Evolutionary conservation across 2,329 filamentous ascomycete genomes (phyloP).

Genomic region (Fusarium fujikuroi): DNA sequence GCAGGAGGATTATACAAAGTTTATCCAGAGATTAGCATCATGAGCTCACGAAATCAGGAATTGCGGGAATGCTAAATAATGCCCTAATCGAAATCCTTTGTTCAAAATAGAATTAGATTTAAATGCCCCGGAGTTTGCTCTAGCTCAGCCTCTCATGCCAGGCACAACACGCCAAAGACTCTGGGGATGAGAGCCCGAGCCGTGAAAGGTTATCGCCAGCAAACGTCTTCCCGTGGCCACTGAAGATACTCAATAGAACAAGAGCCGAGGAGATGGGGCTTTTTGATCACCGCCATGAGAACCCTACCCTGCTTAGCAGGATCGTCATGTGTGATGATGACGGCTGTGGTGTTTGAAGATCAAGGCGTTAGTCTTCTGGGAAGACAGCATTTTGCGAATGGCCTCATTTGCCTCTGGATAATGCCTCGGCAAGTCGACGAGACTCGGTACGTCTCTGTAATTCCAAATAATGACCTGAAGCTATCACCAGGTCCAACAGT

Average conservation of each 20-base stretch:
- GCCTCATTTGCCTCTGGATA: not conserved
- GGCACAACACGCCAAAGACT: not conserved
- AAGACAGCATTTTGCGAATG: slow-evolving; percentile 1
- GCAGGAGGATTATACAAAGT: too few species aligned
- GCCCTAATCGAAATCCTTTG: too few species aligned
- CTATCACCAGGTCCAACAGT: not conserved
- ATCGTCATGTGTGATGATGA: slow-evolving; percentile 3
- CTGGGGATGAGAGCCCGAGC: not conserved
- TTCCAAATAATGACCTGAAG: slow-evolving; percentile 17
- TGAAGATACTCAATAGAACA: not conserved
- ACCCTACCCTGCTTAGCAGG: not conserved
- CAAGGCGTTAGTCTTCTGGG: slow-evolving; percentile 15
- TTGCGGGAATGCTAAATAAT: not conserved
- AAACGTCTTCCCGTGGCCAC: not conserved
- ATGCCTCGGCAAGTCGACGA: not conserved
- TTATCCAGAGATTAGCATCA: not conserved
- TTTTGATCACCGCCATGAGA: not conserved
- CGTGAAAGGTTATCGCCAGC: slow-evolving; percentile 11
- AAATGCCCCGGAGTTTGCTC: not conserved
- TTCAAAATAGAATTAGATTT: not conserved
- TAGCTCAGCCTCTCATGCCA: slow-evolving; percentile 10
- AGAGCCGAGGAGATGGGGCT: not conserved
- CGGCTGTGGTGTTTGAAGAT: not conserved
- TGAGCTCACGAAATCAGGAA: not conserved
- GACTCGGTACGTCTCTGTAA: not conserved